Conservation (phyloP, 2,329 filamentous ascomycete species). For the Phaeosphaeria sp. region DNA sequence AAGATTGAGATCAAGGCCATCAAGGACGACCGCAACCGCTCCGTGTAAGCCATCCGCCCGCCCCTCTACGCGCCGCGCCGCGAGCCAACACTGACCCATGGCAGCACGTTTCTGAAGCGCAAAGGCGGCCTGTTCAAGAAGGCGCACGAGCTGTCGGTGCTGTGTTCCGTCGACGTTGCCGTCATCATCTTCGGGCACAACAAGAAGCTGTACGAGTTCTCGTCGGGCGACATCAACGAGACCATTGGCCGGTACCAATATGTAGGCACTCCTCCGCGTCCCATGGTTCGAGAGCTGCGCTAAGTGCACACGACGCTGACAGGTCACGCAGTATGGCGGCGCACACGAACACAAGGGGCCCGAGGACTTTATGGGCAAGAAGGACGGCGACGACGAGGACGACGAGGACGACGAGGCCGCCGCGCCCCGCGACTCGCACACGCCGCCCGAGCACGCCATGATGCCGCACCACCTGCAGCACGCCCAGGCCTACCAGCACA, state of each 20-base stretch:
- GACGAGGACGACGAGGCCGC: conserved; percentile 78
- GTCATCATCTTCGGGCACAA: conserved; percentile 99
- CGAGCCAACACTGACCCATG: conserved; percentile 31
- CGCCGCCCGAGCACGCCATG: conserved; percentile 68
- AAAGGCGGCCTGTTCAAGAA: conserved; percentile 99
- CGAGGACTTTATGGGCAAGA: conserved; percentile 84
- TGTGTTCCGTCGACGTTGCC: conserved; percentile 97
- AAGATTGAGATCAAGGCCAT: conserved; percentile 99
- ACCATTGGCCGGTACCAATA: conserved; percentile 89
- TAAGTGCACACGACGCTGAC: conserved; percentile 33
- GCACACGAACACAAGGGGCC: conserved; percentile 97
- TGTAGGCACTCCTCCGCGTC: conserved; percentile 63
- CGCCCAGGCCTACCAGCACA: conserved; percentile 75
- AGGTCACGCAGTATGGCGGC: conserved; percentile 74
- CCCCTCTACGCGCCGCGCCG: conserved; percentile 11
- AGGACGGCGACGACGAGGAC: conserved; percentile 76
- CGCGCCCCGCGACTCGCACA: conserved; percentile 71
- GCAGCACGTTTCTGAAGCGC: conserved; percentile 94
- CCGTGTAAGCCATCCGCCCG: conserved; percentile 73
- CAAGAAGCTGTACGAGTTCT: conserved; percentile 99
- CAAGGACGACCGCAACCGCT: conserved; percentile 97
- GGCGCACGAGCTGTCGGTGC: conserved; percentile 95
- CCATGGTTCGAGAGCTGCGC: conserved; percentile 12
- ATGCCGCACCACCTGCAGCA: conserved; percentile 56
- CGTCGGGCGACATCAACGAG: conserved; percentile 90